Conservation (phyloP, 2,329 filamentous ascomycete species). For the Magnaporthales sp. region DNA sequence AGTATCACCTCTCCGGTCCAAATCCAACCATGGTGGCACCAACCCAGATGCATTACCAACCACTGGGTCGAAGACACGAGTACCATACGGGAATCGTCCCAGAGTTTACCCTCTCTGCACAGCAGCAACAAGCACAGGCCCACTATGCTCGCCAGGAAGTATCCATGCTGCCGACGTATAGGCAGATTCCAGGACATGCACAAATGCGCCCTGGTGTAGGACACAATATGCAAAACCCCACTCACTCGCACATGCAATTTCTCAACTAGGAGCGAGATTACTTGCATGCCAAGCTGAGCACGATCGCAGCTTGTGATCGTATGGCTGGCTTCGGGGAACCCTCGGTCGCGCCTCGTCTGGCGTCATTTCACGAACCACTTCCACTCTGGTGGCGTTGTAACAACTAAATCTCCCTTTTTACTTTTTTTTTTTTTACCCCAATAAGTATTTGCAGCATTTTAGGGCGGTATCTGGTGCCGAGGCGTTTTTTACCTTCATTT, state of each 20-base stretch:
- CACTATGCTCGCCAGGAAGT: slow-evolving; percentile 1
- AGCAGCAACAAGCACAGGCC: slow-evolving; percentile 2
- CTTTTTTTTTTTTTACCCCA: not conserved
- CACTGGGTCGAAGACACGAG: slow-evolving; percentile 60
- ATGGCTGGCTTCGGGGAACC: not conserved
- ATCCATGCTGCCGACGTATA: not conserved
- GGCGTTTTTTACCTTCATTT: slow-evolving; percentile 1
- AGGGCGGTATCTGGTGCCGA: not conserved
- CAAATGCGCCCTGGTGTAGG: not conserved
- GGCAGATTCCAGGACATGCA: not conserved
- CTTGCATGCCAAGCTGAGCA: slow-evolving; percentile 2
- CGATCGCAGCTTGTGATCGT: not conserved
- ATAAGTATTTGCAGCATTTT: not conserved
- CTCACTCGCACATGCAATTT: slow-evolving; percentile 4
- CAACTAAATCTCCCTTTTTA: too few relatives aligned
- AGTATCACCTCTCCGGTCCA: slow-evolving; percentile 48
- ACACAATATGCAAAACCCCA: not conserved
- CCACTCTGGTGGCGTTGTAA: not conserved
- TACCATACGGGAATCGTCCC: slow-evolving; percentile 65
- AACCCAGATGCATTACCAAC: slow-evolving; percentile 76
- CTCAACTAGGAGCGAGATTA: slow-evolving; percentile 2
- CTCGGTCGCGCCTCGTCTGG: not conserved
- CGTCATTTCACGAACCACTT: not conserved
- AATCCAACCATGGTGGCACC: slow-evolving; percentile 36
- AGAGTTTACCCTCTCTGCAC: slow-evolving; percentile 32